phyloP scores from a whole-genome alignment of 2,329 filamentous ascomycete species.

The Berkeleyomyces basicola region DNA sequence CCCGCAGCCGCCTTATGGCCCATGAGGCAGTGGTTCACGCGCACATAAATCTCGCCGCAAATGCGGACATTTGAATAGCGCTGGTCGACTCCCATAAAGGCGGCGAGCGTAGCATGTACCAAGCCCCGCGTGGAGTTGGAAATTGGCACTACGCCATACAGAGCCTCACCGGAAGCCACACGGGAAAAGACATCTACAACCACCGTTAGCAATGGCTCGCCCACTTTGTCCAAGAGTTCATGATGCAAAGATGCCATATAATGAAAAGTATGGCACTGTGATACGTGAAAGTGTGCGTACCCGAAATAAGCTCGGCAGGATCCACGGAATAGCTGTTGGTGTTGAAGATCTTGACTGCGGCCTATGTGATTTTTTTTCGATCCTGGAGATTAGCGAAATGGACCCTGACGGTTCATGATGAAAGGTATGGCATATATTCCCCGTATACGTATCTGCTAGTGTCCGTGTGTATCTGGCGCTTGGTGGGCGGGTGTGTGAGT shows the following conservation, averaged over 20 bases:
- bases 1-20: constrained; percentile 27
- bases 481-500: neutral
- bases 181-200: constrained; percentile 57
- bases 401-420: too few species aligned
- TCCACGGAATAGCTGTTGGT: constrained; percentile 30
- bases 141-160: constrained; percentile 75
- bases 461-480: neutral
- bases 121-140: constrained; percentile 93
- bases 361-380: constrained; percentile 20
- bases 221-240: neutral
- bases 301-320: constrained; percentile 35
- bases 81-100: constrained; percentile 58
- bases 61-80: constrained; percentile 55
- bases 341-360: constrained; percentile 31
- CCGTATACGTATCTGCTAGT: constrained; percentile 5
- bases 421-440: constrained; percentile 12
- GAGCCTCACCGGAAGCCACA: constrained; percentile 48
- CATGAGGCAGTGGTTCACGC: constrained; percentile 77
- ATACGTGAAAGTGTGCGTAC: constrained; percentile 18
- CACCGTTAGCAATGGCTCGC: neutral
- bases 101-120: constrained; percentile 78
- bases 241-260: neutral
- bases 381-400: neutral
- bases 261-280: neutral
- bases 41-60: constrained; percentile 69